These are phyloP conservation scores for Priceomyces castillae DNA, from an alignment of 805 yeast species.

Conservation along the genomic window DNA sequence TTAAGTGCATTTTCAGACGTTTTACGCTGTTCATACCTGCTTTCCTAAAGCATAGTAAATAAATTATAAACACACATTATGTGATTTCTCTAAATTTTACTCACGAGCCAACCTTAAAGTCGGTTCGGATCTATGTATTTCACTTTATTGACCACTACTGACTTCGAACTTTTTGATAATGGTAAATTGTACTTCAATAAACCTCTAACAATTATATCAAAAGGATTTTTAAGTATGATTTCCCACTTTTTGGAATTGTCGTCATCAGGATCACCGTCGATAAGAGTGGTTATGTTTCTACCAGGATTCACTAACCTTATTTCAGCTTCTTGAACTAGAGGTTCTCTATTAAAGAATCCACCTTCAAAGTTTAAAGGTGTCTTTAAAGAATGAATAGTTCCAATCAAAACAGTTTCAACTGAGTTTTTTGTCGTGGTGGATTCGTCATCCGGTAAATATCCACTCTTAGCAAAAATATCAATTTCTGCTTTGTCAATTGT, in stretches of 20 bases:
- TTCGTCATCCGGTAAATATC: conserved; percentile 34
- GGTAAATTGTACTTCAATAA: conserved; percentile 76
- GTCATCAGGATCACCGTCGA: conserved; percentile 6
- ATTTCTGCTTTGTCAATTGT: conserved; percentile 63
- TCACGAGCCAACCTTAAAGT: not conserved
- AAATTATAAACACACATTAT: too few relatives aligned
- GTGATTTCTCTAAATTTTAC: too few relatives aligned
- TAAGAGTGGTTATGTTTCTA: conserved; percentile 31
- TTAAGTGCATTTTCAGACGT: not conserved
- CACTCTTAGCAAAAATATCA: conserved; percentile 80
- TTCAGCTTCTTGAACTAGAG: conserved; percentile 60
- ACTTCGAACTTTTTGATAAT: conserved; percentile 46
- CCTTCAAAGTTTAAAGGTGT: conserved; percentile 75
- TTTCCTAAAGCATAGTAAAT: not conserved
- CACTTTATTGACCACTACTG: conserved; percentile 60
- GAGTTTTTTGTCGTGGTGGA: conserved; percentile 10
- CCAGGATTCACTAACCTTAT: conserved; percentile 77
- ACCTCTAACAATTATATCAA: conserved; percentile 83
- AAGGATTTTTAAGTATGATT: conserved; percentile 70
- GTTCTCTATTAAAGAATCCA: conserved; percentile 65
- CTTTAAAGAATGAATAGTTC: conserved; percentile 64
- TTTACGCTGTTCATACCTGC: not conserved
- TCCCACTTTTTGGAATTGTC: conserved; percentile 66
- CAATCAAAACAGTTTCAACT: conserved; percentile 70
- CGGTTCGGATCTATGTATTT: conserved; percentile 52